phyloP scores from a whole-genome alignment of 768 basidiomycete genomes.

The Harrya chromipes region DNA sequence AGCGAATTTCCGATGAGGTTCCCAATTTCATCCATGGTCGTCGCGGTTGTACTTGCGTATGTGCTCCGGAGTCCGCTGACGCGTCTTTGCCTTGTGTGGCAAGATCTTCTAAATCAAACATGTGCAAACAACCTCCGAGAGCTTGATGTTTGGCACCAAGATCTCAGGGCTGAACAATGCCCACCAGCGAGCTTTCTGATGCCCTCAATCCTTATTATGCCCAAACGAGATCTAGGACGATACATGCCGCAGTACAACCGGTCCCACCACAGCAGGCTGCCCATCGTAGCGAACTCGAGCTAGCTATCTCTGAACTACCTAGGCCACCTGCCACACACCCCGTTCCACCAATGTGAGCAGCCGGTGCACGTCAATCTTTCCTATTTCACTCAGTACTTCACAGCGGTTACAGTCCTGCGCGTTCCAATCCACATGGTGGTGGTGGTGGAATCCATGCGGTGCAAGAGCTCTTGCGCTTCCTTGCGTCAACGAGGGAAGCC shows the following conservation, averaged over 20 bases:
- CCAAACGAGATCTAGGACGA: constrained; percentile 37
- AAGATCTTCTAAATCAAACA: constrained; percentile 31
- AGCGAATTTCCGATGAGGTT: constrained; percentile 52
- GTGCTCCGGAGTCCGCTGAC: constrained; percentile 30
- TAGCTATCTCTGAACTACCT: constrained; percentile 49
- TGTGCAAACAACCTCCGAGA: constrained; percentile 20
- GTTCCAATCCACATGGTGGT: constrained; percentile 32
- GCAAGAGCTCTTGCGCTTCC: constrained; percentile 57
- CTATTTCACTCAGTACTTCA: not conserved
- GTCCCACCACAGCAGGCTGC: constrained; percentile 43
- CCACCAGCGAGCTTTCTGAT: constrained; percentile 72
- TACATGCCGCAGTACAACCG: constrained; percentile 25
- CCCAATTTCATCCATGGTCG: constrained; percentile 42
- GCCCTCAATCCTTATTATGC: constrained; percentile 70
- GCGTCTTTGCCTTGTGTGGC: constrained; percentile 34
- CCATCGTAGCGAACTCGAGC: constrained; percentile 63
- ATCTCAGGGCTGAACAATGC: constrained; percentile 36
- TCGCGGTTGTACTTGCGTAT: not conserved
- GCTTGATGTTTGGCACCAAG: not conserved
- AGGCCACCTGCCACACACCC: constrained; percentile 27
- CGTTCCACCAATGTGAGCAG: constrained; percentile 38
- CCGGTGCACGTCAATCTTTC: not conserved
- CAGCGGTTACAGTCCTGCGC: constrained; percentile 11
- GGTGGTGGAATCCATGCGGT: constrained; percentile 44
- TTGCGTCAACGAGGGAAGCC: constrained; percentile 55